phyloP scores from a whole-genome alignment of 176 grass and related monocot species.

The Ensete ventricosum region DNA sequence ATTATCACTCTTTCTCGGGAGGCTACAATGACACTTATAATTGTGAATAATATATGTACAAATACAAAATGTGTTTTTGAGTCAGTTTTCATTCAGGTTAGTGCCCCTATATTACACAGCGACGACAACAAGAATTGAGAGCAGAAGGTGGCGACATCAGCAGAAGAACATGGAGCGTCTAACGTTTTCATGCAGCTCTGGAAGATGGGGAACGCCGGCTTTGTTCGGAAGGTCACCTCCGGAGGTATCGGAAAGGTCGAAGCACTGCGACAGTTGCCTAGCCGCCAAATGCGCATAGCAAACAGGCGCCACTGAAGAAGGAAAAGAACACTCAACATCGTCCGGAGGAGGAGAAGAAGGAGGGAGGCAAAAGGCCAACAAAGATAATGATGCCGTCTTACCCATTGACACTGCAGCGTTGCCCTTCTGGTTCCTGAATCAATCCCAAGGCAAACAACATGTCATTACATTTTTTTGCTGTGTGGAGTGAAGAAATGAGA shows the following conservation, averaged over 20 bases:
- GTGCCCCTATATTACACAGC: too few relatives aligned
- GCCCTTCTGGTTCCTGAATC: constrained; percentile 46
- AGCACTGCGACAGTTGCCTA: constrained; percentile 39
- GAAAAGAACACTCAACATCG: constrained; percentile 2
- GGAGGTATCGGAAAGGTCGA: constrained; percentile 32
- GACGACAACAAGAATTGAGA: too few relatives aligned
- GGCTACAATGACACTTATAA: too few relatives aligned
- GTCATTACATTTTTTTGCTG: too few relatives aligned
- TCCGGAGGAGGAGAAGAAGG: not conserved
- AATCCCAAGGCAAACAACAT: too few relatives aligned
- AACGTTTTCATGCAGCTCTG: constrained; percentile 27
- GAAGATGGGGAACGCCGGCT: constrained; percentile 22
- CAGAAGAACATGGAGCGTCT: constrained; percentile 54
- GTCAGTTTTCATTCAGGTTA: too few relatives aligned
- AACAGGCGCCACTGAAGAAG: constrained; percentile 39
- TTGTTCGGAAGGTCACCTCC: too few relatives aligned
- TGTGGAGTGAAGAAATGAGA: not conserved
- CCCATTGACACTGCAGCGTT: constrained; percentile 44
- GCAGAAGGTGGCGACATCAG: constrained; percentile 4
- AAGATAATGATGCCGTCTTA: constrained; percentile 16
- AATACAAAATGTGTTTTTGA: too few relatives aligned
- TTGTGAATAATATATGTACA: too few relatives aligned
- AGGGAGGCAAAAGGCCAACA: not conserved
- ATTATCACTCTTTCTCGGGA: too few relatives aligned
- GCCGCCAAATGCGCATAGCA: constrained; percentile 48